A percentile compares a stretch with the other conserved stretches of the same genome.
Conservation (phyloP, 371 early-diverging fungal species). For the Dinochytrium kinnereticum region DNA sequence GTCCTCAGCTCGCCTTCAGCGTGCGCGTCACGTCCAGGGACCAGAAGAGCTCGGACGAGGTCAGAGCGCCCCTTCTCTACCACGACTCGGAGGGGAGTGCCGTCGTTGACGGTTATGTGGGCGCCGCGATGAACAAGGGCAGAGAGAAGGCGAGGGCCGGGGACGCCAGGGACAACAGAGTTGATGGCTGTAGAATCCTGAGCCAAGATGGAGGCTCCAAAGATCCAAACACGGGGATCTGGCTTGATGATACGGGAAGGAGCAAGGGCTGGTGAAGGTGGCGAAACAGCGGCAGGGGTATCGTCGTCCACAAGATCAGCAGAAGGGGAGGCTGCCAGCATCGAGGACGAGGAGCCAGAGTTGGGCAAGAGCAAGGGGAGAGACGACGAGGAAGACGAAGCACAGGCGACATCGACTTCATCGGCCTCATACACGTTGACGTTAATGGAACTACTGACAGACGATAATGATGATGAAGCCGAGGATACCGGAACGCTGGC, state of each 20-base stretch:
- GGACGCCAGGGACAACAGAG: not conserved
- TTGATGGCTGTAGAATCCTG: not conserved
- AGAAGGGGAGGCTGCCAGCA: not conserved
- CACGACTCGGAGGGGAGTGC: not conserved
- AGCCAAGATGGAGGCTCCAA: not conserved
- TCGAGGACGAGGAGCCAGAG: not conserved
- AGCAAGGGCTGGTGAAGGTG: not conserved
- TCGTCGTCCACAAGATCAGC: not conserved
- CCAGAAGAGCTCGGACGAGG: not conserved
- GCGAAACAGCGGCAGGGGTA: not conserved
- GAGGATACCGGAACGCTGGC: not conserved
- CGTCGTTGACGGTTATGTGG: constrained; percentile 1
- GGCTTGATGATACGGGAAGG: not conserved
- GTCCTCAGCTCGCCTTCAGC: not conserved
- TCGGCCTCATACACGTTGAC: not conserved
- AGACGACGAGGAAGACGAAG: too few species aligned
- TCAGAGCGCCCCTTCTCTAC: not conserved
- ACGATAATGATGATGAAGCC: not conserved
- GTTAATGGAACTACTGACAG: not conserved
- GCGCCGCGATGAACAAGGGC: not conserved
- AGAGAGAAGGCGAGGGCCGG: not conserved
- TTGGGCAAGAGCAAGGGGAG: not conserved
- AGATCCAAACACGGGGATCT: constrained; percentile 1
- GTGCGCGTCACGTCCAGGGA: not conserved
- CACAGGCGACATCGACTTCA: too few species aligned